phyloP scores from a whole-genome alignment of 164 flowering plant species.

The Vitis riparia region DNA sequence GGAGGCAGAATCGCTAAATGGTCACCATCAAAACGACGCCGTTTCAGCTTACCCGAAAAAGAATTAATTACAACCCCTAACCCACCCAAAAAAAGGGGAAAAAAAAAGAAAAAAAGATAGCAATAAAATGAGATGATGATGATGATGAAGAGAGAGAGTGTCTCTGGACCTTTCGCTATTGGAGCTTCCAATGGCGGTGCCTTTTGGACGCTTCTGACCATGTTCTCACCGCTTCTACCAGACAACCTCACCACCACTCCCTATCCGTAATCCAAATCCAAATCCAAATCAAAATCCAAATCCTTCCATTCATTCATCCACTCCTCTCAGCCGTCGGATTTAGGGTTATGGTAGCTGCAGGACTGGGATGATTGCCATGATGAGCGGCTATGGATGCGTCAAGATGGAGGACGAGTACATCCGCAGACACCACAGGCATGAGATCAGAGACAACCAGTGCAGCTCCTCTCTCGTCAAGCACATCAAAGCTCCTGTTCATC shows the following conservation, averaged over 20 bases:
- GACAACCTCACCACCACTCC: neutral
- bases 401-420: constrained; percentile 16
- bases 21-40: too few relatives aligned
- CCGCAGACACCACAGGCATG: constrained; percentile 16
- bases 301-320: too few relatives aligned
- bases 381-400: too few relatives aligned
- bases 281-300: neutral
- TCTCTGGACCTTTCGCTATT: constrained; percentile 16
- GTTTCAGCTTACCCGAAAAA: too few relatives aligned
- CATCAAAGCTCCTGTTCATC: constrained; percentile 21
- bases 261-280: neutral
- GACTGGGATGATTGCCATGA: too few relatives aligned
- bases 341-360: too few relatives aligned
- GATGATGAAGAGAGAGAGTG: constrained; percentile 9
- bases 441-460: constrained; percentile 18
- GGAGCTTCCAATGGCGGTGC: constrained; percentile 11
- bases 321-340: too few relatives aligned
- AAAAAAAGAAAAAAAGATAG: neutral
- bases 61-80: too few relatives aligned
- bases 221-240: neutral
- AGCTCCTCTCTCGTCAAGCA: constrained; percentile 16
- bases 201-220: constrained; percentile 4
- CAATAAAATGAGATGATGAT: neutral
- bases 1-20: too few relatives aligned
- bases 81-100: too few relatives aligned